A percentile compares a stretch with the other conserved stretches of the same genome.
Evolutionary conservation across 2,329 filamentous ascomycete genomes (phyloP).

Genomic region (Zelopaecilomyces penicillatus): DNA sequence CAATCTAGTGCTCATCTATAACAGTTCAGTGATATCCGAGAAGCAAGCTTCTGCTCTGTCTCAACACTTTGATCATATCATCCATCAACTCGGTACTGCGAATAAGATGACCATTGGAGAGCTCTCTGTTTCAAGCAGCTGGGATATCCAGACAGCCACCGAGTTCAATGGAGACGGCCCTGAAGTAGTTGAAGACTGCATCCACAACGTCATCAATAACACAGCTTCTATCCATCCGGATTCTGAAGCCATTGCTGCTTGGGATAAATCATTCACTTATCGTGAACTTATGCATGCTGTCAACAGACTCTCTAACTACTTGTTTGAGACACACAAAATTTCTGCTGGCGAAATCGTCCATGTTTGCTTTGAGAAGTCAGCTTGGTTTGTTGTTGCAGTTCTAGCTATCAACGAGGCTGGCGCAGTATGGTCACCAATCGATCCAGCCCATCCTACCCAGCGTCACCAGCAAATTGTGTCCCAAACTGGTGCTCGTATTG

Average conservation of each 20-base stretch:
- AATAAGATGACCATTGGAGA: not conserved
- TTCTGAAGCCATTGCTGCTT: conserved; percentile 2
- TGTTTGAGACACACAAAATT: not conserved
- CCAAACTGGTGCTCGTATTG: conserved; percentile 7
- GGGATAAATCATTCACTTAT: conserved; percentile 4
- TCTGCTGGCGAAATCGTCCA: too few species aligned
- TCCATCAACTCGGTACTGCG: not conserved
- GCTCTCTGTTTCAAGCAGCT: conserved; percentile 2
- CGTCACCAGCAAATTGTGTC: conserved; percentile 8
- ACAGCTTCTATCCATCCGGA: not conserved
- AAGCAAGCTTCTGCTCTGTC: not conserved
- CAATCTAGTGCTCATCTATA: conserved; percentile 1
- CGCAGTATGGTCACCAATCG: conserved; percentile 12
- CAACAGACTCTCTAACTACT: not conserved
- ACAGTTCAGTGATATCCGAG: not conserved
- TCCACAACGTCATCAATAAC: not conserved
- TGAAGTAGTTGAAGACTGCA: conserved; percentile 3
- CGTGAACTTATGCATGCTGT: not conserved
- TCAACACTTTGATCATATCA: conserved; percentile 3
- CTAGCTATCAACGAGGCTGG: conserved; percentile 13
- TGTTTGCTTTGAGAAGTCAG: conserved; percentile 2
- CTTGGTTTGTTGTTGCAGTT: conserved; percentile 2
- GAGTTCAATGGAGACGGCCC: not conserved
- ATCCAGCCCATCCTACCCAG: conserved; percentile 9
- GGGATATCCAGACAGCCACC: conserved; percentile 3